phyloP scores from a whole-genome alignment of 2,329 filamentous ascomycete genomes.

The Cercospora zeina region DNA sequence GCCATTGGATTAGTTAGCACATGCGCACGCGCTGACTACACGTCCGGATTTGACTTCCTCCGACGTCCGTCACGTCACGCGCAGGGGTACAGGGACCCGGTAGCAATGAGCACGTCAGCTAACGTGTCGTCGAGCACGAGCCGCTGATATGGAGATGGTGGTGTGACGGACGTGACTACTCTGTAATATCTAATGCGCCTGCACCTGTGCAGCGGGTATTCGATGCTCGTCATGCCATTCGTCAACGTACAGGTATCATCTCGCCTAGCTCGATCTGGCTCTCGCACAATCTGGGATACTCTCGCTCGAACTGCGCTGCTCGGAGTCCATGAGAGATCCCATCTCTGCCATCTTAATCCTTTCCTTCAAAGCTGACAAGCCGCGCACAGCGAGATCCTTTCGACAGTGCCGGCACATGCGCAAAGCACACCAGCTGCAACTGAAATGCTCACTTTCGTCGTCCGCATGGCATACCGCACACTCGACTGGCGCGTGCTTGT shows the following conservation, averaged over 20 bases:
- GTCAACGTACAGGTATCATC: background rate
- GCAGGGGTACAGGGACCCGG: background rate
- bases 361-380: slow-evolving; percentile 30
- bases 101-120: background rate
- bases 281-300: slow-evolving; percentile 16
- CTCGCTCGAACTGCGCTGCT: slow-evolving; percentile 17
- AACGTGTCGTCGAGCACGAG: background rate
- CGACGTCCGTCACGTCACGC: background rate
- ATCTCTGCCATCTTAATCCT: slow-evolving; percentile 26
- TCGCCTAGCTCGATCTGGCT: slow-evolving; percentile 7
- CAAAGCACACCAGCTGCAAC: slow-evolving; percentile 39
- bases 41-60: background rate
- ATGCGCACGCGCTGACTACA: background rate
- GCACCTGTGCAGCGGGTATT: slow-evolving; percentile 6
- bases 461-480: slow-evolving; percentile 41
- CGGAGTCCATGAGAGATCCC: slow-evolving; percentile 18
- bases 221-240: background rate
- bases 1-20: no score
- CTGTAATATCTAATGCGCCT: background rate
- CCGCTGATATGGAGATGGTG: no score
- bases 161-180: background rate
- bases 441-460: slow-evolving; percentile 36
- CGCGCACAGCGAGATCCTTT: slow-evolving; percentile 30
- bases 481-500: slow-evolving; percentile 39
- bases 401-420: slow-evolving; percentile 38